Evolutionary conservation across 2,329 filamentous ascomycete species (phyloP).

Genomic region (Dactylella cylindrospora): DNA sequence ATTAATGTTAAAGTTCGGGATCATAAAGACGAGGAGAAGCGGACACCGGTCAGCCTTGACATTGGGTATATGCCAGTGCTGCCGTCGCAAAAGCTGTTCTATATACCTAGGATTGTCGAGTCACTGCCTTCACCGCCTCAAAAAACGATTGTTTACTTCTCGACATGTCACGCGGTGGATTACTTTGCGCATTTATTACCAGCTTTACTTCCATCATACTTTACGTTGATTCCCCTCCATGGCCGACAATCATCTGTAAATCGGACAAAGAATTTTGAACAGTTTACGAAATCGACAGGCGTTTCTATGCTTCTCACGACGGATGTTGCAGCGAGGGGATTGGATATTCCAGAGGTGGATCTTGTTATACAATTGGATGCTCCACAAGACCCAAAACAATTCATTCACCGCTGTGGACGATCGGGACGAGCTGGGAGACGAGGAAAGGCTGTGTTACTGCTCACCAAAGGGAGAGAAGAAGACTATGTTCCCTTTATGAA

Average conservation of each 20-base stretch:
- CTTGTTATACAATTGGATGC: slow-evolving; percentile 87
- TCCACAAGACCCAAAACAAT: slow-evolving; percentile 81
- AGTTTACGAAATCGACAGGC: slow-evolving; percentile 72
- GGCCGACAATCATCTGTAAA: slow-evolving; percentile 89
- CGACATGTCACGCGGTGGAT: slow-evolving; percentile 90
- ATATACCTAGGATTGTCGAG: slow-evolving; percentile 47
- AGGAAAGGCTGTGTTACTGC: slow-evolving; percentile 80
- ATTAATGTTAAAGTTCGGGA: slow-evolving; percentile 83
- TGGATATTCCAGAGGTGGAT: slow-evolving; percentile 90
- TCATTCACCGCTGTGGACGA: slow-evolving; percentile 90
- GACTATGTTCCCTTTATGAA: slow-evolving; percentile 86
- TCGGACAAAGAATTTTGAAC: slow-evolving; percentile 80
- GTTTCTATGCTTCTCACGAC: slow-evolving; percentile 86
- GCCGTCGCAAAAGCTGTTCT: slow-evolving; percentile 71
- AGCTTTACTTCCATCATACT: slow-evolving; percentile 66
- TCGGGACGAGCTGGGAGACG: slow-evolving; percentile 89
- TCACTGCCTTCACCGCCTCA: slow-evolving; percentile 72
- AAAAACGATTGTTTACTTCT: slow-evolving; percentile 87
- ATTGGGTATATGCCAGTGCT: slow-evolving; percentile 80
- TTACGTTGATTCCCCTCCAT: slow-evolving; percentile 76
- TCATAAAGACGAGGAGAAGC: slow-evolving; percentile 71
- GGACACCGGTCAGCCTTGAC: slow-evolving; percentile 86
- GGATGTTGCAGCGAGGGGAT: slow-evolving; percentile 83
- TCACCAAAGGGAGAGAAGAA: slow-evolving; percentile 82
- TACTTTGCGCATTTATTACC: slow-evolving; percentile 85